Base-by-base conservation (phyloP, 116 monocot species). In the Thalassia testudinum region DNA sequence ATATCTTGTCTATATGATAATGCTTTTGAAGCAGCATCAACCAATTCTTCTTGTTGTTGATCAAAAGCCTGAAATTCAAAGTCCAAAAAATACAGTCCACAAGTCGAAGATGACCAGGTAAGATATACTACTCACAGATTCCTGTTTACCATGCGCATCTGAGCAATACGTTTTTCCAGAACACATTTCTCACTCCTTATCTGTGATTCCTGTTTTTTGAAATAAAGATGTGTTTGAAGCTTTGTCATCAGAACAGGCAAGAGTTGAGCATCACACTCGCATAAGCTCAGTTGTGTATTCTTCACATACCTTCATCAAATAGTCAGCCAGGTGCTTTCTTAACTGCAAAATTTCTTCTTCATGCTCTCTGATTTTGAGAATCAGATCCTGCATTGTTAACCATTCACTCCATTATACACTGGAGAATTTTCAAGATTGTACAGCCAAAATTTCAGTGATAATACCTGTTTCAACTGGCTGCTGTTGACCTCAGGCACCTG, bases 1-100 rank as follows among this genome's bases (percentile, higher is more conserved):
- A 97, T 97, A 52, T 86, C 97, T 74, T 97, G 97, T 70, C 97
- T 78, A 30, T 89, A 97, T 15, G 90, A 89, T 64, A 97, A 75
- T 56, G 97, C 79, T 78, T 97, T 97, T 47, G 97, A 89, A 58
- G 97, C 85, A 38, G 97, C 90, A 73, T 82, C 90, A 59, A 85
- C 80, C 63, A 97, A 78, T 42, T 86, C 91, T 60, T 82, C 82
- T 53, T 92, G 91, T 65, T 97, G 97, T 53, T 85, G 85, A 75
- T 97, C 97, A 74, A 97, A 97, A 63, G 90, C 90, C 97, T 97
- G 68, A 45, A 43, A 66, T 3, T 34, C 30, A 10, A 34, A 34
- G 30, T 34, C 10, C 30, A 34, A 10, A 34, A n/a, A 34, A 10
- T 10, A 34, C 3, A 34, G 30, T 34, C 30, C 30, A 34, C 30